phyloP scores from a whole-genome alignment of 768 basidiomycete genomes.

The Cyclocybe aegerita region DNA sequence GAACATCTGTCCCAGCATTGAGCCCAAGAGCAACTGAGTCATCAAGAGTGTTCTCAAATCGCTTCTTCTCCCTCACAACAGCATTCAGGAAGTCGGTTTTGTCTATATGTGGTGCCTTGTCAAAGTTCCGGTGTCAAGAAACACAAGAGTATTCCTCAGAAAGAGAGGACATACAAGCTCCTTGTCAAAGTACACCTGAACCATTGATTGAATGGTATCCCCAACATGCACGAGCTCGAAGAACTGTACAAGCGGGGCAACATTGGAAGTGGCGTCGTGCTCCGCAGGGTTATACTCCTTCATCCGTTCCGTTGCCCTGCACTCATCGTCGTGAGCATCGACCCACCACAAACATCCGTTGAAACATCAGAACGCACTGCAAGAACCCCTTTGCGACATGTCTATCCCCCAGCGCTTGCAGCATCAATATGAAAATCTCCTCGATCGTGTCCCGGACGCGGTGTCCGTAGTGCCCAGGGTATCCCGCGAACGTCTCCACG shows the following conservation, averaged over 20 bases:
- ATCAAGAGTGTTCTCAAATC: conserved; percentile 89
- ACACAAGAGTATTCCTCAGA: background rate
- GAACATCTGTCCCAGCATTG: conserved; percentile 94
- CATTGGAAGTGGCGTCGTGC: conserved; percentile 75
- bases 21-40: conserved; percentile 92
- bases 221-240: conserved; percentile 97
- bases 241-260: conserved; percentile 93
- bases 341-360: conserved; percentile 2
- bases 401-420: conserved; percentile 72
- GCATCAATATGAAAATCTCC: conserved; percentile 85
- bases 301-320: conserved; percentile 89
- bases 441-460: conserved; percentile 92
- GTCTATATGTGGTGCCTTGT: conserved; percentile 86
- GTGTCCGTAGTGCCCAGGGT: conserved; percentile 87
- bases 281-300: conserved; percentile 85
- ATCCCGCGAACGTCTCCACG: conserved; percentile 84
- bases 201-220: conserved; percentile 96
- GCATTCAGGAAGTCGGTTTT: conserved; percentile 90
- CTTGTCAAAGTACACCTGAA: conserved; percentile 98
- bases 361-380: conserved; percentile 48
- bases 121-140: background rate
- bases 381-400: conserved; percentile 84
- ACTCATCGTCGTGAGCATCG: background rate
- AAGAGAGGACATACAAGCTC: conserved; percentile 66
- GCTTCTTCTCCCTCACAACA: conserved; percentile 95